Percentiles rank a stretch among this genome's conserved stretches.
Conservation (phyloP, 164 flowering plant genomes). For the Macadamia integrifolia region DNA sequence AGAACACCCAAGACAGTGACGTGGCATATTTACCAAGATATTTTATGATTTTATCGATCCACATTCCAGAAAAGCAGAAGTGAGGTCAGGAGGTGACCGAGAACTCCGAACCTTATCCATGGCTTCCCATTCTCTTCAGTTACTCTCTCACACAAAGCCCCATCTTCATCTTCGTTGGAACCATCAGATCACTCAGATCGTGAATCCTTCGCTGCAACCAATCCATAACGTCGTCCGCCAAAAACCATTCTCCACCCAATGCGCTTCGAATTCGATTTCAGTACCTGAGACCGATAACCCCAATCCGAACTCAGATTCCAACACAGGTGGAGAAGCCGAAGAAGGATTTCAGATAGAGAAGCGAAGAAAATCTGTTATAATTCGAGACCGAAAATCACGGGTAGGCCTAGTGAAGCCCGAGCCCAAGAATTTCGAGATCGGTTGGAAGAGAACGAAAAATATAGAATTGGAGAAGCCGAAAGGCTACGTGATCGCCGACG, state of each 20-base stretch:
- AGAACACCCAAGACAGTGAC: too few relatives aligned
- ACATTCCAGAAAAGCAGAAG: too few relatives aligned
- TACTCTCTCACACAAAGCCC: conserved; percentile 23
- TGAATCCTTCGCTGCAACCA: conserved; percentile 4
- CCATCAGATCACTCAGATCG: not conserved
- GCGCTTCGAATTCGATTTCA: conserved; percentile 25
- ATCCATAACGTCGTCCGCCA: conserved; percentile 2
- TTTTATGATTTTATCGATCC: too few relatives aligned
- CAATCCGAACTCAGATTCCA: conserved; percentile 18
- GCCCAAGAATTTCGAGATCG: conserved; percentile 74
- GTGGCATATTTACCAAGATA: too few relatives aligned
- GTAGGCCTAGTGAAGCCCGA: conserved; percentile 38
- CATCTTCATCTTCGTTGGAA: not conserved
- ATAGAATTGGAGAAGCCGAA: conserved; percentile 58
- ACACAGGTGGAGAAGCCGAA: conserved; percentile 25
- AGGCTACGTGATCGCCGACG: conserved; percentile 69
- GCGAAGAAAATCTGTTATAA: conserved; percentile 51
- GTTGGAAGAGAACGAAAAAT: conserved; percentile 85
- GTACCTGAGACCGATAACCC: conserved; percentile 26
- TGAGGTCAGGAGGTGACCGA: too few relatives aligned
- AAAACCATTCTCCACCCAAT: conserved; percentile 16
- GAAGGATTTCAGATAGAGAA: conserved; percentile 45
- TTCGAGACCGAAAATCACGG: conserved; percentile 36
- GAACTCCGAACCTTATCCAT: conserved; percentile 8
- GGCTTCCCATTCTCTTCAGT: conserved; percentile 35